Evolutionary conservation across 129 eudicot genomes (phyloP).

Genomic region (Artemisia tridentata): DNA sequence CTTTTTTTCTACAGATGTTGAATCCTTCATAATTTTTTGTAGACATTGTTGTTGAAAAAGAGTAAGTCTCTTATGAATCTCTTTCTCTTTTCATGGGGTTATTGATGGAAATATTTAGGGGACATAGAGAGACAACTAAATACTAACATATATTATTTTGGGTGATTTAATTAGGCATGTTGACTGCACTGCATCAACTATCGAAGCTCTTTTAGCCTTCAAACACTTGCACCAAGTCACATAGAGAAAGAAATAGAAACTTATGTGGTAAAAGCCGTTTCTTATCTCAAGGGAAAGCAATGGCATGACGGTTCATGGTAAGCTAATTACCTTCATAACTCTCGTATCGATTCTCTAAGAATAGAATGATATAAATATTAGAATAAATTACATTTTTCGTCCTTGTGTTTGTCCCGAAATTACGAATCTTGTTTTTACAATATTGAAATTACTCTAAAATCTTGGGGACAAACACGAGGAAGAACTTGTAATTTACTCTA

Average conservation of each 20-base stretch:
- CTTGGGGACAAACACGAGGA: too few relatives aligned
- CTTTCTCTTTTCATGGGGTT: not conserved
- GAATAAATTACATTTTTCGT: too few relatives aligned
- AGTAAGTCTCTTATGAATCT: conserved; percentile 32
- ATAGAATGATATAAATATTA: too few relatives aligned
- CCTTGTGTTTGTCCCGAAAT: too few relatives aligned
- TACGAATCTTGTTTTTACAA: too few relatives aligned
- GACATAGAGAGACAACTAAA: not conserved
- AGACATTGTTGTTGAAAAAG: conserved; percentile 49
- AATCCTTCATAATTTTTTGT: conserved; percentile 49
- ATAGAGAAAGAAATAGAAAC: conserved; percentile 53
- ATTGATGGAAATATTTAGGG: not conserved
- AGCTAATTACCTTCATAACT: not conserved
- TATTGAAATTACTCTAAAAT: too few relatives aligned
- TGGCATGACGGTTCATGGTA: conserved; percentile 48
- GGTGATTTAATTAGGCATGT: conserved; percentile 48
- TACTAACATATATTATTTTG: not conserved
- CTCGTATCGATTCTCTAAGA: not conserved
- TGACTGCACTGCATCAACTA: conserved; percentile 52
- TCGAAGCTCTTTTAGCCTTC: conserved; percentile 56
- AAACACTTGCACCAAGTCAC: conserved; percentile 39
- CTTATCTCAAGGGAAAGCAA: conserved; percentile 32
- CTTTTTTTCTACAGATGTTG: conserved; percentile 29
- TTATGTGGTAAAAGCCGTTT: conserved; percentile 36
- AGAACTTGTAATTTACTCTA: too few relatives aligned